phyloP scores from a whole-genome alignment of 768 basidiomycete genomes.

The Phaeotremella skinneri region DNA sequence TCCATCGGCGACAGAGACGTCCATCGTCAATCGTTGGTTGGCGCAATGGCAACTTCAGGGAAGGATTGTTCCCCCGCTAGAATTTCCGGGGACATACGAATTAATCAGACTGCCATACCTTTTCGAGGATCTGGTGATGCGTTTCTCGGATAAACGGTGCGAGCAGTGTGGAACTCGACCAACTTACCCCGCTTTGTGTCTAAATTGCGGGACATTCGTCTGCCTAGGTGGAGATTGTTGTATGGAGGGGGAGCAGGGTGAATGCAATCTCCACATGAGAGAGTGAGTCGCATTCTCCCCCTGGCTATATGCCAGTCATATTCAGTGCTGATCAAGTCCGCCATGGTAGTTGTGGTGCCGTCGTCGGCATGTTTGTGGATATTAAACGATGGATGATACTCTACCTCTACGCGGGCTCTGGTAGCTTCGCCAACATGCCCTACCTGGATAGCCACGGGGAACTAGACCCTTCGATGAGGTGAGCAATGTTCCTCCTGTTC shows the following conservation, averaged over 20 bases:
- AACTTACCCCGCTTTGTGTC: constrained; percentile 80
- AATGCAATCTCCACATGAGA: constrained; percentile 93
- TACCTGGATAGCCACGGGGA: constrained; percentile 95
- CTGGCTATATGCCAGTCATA: background rate
- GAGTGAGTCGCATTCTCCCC: constrained; percentile 62
- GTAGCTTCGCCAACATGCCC: constrained; percentile 82
- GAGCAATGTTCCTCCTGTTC: constrained; percentile 11
- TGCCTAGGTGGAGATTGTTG: constrained; percentile 95
- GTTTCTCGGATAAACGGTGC: constrained; percentile 70
- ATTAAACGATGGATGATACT: constrained; percentile 87
- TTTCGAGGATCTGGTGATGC: constrained; percentile 78
- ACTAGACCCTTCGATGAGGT: constrained; percentile 88
- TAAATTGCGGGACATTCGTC: constrained; percentile 80
- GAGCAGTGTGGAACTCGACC: constrained; percentile 73
- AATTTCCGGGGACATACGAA: constrained; percentile 79
- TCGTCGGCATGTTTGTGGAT: constrained; percentile 82
- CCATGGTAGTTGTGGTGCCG: constrained; percentile 73
- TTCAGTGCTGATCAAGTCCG: background rate
- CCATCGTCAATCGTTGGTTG: constrained; percentile 77
- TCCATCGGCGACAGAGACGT: constrained; percentile 32
- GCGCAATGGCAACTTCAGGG: constrained; percentile 81
- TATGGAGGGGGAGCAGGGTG: constrained; percentile 66
- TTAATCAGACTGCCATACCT: constrained; percentile 75
- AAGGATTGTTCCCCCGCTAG: constrained; percentile 68
- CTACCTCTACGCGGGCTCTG: constrained; percentile 82